Evolutionary conservation across 495 filamentous ascomycete species (phyloP).

Genomic region (Lineolata rhizophorae): DNA sequence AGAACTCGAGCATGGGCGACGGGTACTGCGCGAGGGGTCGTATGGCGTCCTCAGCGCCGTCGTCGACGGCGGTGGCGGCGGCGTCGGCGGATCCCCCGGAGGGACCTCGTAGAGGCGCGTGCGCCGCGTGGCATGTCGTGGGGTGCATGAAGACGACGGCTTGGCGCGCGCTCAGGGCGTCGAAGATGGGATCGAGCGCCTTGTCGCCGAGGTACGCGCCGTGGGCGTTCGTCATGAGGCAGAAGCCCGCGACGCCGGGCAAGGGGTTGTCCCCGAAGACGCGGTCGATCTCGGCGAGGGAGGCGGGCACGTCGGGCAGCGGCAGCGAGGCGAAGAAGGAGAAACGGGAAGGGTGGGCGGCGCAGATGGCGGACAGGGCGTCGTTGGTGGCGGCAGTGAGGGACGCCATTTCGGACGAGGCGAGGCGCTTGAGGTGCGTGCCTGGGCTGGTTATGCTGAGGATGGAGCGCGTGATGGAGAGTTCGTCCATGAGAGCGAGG

Average conservation of each 20-base stretch:
- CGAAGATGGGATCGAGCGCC: constrained; percentile 21
- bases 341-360: constrained; percentile 18
- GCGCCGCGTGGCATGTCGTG: constrained; percentile 13
- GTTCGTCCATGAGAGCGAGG: constrained; percentile 23
- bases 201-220: constrained; percentile 29
- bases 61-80: constrained; percentile 2
- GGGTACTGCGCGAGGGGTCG: constrained; percentile 16
- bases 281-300: constrained; percentile 23
- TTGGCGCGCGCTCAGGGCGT: constrained; percentile 12
- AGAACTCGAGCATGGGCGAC: constrained; percentile 30
- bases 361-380: constrained; percentile 20
- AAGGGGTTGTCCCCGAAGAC: constrained; percentile 18
- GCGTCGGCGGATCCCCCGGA: background rate
- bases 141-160: constrained; percentile 31
- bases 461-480: constrained; percentile 26
- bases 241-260: constrained; percentile 27
- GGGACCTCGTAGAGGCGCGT: constrained; percentile 1
- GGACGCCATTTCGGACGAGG: constrained; percentile 13
- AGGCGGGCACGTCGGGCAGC: constrained; percentile 22
- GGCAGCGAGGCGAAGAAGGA: constrained; percentile 30
- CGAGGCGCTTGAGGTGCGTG: constrained; percentile 20
- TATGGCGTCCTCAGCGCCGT: no score
- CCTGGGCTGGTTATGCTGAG: constrained; percentile 29
- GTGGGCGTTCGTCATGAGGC: constrained; percentile 23
- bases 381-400: constrained; percentile 20